Evolutionary conservation across 192 early-diverging fungal genomes (phyloP), one percentile per base, ranked within the genome.

Genomic region (Polychytrium aggregatum): DNA sequence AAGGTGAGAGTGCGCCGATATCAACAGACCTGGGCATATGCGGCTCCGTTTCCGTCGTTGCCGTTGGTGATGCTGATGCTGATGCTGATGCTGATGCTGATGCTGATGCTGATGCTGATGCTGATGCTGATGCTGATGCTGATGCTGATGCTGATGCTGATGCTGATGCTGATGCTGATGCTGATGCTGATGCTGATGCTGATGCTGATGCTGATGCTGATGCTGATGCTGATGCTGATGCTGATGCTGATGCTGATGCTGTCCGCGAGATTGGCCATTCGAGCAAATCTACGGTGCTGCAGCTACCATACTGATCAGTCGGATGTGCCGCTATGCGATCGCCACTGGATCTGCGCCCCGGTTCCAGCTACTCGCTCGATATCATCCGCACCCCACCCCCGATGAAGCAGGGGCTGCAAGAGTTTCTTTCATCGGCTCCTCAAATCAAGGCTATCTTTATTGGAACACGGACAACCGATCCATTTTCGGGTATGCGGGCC

Each of bases 161-260:
- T 41, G 25, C 10, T 41, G 26, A 1, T 28, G 31, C 9, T 1
- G 1, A 7, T 44, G 39, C 21, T 43, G 27, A 7, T 43, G 28
- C 39, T n/a, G n/a, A 35, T 43, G 27, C 40, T 43, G 36, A 21
- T 26, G 37, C 8, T 11, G 37, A 18, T 16, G 10, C 18, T 27
- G 36, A 14, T 27, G 16, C 7, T 6, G 22, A 4, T 38, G 35
- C 18, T 17, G 20, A 13, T 35, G 37, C 21, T 16, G 37, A 21
- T 50, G 22, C 18, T 50, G 49, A 13, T 39, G 20, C 30, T 38
- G 35, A 18, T 41, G 40, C 6, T 41, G 48, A 34, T 49, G 48
- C 20, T 49, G 48, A 7, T 50, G n/a, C 39, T 50, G 48, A 1
- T 46, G 22, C 18, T 46, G 44, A 10, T 46, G 44, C 17, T 46